A percentile compares a stretch with the other conserved stretches of the same genome.
Evolutionary conservation across 805 yeast species (phyloP).

Genomic region (Saccharomyces mikatae): DNA sequence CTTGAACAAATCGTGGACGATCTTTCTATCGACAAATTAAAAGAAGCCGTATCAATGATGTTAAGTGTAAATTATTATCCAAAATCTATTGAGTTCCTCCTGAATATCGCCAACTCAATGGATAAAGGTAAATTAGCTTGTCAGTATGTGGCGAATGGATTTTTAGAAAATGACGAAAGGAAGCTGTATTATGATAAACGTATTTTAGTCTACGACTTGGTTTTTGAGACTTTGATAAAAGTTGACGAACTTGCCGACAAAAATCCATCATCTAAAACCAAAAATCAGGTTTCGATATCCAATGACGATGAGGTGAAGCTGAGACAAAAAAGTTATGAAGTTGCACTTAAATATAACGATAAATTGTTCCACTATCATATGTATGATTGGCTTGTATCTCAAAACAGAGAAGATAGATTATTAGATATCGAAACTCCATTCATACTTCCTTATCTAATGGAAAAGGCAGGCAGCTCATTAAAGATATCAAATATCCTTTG

Average conservation of each 20-base stretch:
- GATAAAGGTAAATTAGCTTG: constrained; percentile 55
- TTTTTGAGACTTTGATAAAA: constrained; percentile 66
- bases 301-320: constrained; percentile 39
- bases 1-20: constrained; percentile 75
- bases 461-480: constrained; percentile 53
- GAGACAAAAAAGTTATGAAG: constrained; percentile 64
- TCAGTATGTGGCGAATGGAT: constrained; percentile 48
- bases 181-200: constrained; percentile 45
- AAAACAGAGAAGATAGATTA: constrained; percentile 68
- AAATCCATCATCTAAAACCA: background rate
- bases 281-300: constrained; percentile 9
- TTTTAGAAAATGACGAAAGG: constrained; percentile 43
- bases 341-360: constrained; percentile 68
- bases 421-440: constrained; percentile 76
- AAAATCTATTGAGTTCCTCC: constrained; percentile 76
- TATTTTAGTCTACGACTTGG: constrained; percentile 54
- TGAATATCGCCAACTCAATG: constrained; percentile 63
- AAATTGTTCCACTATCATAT: constrained; percentile 84
- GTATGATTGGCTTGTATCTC: constrained; percentile 83
- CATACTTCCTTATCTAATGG: constrained; percentile 68
- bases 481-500: constrained; percentile 77
- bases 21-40: constrained; percentile 67
- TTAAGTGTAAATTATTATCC: constrained; percentile 67
- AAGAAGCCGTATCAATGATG: constrained; percentile 74
- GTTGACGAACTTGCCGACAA: constrained; percentile 59